Evolutionary conservation across 2,329 filamentous ascomycete genomes (phyloP).

Genomic region (Herpotrichia juniperi): DNA sequence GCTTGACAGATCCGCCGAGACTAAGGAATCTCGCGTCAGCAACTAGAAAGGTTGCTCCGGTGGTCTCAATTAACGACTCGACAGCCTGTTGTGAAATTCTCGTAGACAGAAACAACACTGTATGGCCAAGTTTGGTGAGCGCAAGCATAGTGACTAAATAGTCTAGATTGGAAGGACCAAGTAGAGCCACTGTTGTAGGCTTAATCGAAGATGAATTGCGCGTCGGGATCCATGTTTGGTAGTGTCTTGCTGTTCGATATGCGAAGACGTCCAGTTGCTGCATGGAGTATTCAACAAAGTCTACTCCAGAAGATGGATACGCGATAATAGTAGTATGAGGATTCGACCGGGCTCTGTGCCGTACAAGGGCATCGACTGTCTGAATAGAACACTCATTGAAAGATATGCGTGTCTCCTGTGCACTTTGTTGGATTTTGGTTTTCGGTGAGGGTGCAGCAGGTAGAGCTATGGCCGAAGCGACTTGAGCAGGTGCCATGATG

Average conservation of each 20-base stretch:
- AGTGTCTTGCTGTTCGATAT: constrained; percentile 29
- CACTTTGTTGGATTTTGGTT: background rate
- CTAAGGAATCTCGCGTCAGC: constrained; percentile 37
- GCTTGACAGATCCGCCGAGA: constrained; percentile 29
- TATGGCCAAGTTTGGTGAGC: constrained; percentile 62
- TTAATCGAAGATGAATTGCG: constrained; percentile 16
- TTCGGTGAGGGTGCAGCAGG: constrained; percentile 4
- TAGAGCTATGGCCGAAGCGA: constrained; percentile 16
- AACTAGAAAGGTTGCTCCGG: constrained; percentile 27
- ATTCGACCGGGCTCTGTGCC: constrained; percentile 43
- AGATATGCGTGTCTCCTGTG: constrained; percentile 5
- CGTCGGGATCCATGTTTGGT: constrained; percentile 26
- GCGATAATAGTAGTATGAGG: constrained; percentile 48
- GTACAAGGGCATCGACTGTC: constrained; percentile 50
- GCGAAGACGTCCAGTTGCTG: constrained; percentile 53
- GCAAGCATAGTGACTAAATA: constrained; percentile 62
- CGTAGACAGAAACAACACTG: constrained; percentile 61
- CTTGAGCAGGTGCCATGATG: constrained; percentile 27
- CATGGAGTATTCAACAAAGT: constrained; percentile 56
- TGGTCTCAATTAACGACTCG: constrained; percentile 47
- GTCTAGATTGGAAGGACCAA: constrained; percentile 61
- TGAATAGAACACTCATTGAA: constrained; percentile 12
- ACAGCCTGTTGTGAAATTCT: constrained; percentile 60
- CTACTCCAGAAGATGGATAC: constrained; percentile 52
- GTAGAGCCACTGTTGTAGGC: constrained; percentile 51